Conservation (phyloP, 495 filamentous ascomycete genomes). For the Tetracladium marchalianum region DNA sequence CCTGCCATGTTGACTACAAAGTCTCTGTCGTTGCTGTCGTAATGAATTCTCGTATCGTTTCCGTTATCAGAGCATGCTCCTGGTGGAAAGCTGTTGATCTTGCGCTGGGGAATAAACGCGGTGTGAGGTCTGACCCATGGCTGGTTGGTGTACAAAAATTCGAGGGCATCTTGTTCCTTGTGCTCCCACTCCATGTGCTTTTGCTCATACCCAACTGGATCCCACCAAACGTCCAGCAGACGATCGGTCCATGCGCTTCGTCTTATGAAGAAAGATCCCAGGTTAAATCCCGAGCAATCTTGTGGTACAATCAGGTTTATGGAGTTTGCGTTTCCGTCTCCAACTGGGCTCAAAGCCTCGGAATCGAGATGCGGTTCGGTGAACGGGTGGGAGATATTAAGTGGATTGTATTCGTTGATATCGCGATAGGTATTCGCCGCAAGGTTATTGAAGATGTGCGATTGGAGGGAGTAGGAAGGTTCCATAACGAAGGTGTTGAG, state of each 20-base stretch:
- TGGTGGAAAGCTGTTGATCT: slow-evolving; percentile 86
- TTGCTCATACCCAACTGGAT: slow-evolving; percentile 95
- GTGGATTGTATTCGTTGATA: slow-evolving; percentile 90
- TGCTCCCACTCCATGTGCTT: slow-evolving; percentile 99
- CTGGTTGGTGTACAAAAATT: slow-evolving; percentile 84
- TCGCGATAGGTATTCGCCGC: slow-evolving; percentile 76
- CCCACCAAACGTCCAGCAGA: slow-evolving; percentile 96
- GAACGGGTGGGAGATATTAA: slow-evolving; percentile 84
- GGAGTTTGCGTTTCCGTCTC: slow-evolving; percentile 62
- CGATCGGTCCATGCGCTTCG: slow-evolving; percentile 85
- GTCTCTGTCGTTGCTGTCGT: slow-evolving; percentile 74
- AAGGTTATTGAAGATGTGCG: slow-evolving; percentile 80
- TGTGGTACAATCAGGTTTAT: slow-evolving; percentile 86
- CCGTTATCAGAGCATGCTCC: slow-evolving; percentile 79
- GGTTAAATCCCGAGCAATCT: slow-evolving; percentile 93
- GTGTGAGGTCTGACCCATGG: slow-evolving; percentile 87
- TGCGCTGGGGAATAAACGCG: slow-evolving; percentile 83
- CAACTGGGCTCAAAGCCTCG: slow-evolving; percentile 55
- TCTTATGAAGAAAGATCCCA: slow-evolving; percentile 88
- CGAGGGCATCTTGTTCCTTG: slow-evolving; percentile 92
- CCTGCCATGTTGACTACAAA: slow-evolving; percentile 99
- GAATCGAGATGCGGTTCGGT: slow-evolving; percentile 64
- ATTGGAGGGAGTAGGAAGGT: slow-evolving; percentile 78
- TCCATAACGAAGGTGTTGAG: slow-evolving; percentile 99
- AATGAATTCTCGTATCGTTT: slow-evolving; percentile 70